These are phyloP conservation scores for Galeopsis tetrahit DNA, from an alignment of 257 asterid species.

Conservation along the genomic window DNA sequence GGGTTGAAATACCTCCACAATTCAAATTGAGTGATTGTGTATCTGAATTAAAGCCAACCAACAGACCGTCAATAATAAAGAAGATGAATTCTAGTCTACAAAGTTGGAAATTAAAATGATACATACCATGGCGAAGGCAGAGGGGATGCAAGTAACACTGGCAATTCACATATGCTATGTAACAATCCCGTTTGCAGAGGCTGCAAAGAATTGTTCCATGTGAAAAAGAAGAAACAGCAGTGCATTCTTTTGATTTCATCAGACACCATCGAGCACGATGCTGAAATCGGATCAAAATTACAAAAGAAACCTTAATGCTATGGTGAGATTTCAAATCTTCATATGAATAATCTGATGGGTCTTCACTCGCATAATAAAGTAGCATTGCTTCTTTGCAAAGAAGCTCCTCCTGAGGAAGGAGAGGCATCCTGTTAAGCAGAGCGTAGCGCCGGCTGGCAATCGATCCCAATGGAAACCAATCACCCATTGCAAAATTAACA, in stretches of 20 bases:
- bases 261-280: slow-evolving; percentile 90
- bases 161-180: slow-evolving; percentile 81
- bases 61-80: slow-evolving; percentile 27
- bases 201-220: slow-evolving; percentile 92
- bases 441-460: slow-evolving; percentile 94
- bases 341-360: slow-evolving; percentile 45
- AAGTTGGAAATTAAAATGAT: slow-evolving; percentile 14
- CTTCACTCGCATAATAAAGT: slow-evolving; percentile 44
- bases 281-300: slow-evolving; percentile 81
- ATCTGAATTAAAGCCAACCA: slow-evolving; percentile 53
- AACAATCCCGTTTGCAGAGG: slow-evolving; percentile 90
- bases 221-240: slow-evolving; percentile 54
- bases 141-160: slow-evolving; percentile 71
- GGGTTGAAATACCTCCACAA: slow-evolving; percentile 56
- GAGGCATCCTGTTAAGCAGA: slow-evolving; percentile 76
- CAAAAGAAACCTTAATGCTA: slow-evolving; percentile 68
- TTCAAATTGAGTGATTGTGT: slow-evolving; percentile 56
- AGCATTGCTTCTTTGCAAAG: slow-evolving; percentile 94
- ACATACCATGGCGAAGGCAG: slow-evolving; percentile 94
- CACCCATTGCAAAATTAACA: slow-evolving; percentile 92
- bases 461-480: slow-evolving; percentile 95
- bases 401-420: slow-evolving; percentile 96
- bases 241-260: slow-evolving; percentile 51
- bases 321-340: slow-evolving; percentile 52
- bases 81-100: slow-evolving; percentile 2